phyloP scores from a whole-genome alignment of 495 filamentous ascomycete genomes.

The Trichoderma asperelloides region DNA sequence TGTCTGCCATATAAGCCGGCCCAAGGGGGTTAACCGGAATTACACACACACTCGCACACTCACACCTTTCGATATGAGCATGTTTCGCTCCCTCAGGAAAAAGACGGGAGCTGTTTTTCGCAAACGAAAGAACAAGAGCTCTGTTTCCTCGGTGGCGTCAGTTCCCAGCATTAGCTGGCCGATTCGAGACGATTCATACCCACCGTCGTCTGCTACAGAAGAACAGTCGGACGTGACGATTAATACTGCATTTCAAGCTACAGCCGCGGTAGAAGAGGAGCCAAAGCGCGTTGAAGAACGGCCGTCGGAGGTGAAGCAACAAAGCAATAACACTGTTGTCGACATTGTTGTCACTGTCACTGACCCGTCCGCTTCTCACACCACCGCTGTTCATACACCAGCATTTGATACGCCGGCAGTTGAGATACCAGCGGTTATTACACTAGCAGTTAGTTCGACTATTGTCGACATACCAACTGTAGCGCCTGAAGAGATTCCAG shows the following conservation, averaged over 20 bases:
- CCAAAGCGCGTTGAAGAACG: not conserved
- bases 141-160: not conserved
- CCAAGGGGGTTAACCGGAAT: not conserved
- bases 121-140: not conserved
- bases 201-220: not conserved
- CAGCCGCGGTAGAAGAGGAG: not conserved
- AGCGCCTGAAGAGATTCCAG: not conserved
- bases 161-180: not conserved
- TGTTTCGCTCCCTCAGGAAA: not conserved
- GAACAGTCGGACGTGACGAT: not conserved
- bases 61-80: conserved; percentile 2
- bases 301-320: not conserved
- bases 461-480: no score
- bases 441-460: no score
- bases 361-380: no score
- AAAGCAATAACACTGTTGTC: not conserved
- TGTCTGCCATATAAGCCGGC: not conserved
- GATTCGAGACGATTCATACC: not conserved
- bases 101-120: not conserved
- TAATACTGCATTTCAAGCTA: no score
- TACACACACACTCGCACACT: not conserved
- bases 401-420: no score
- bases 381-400: no score
- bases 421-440: no score
- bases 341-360: no score